Base-by-base conservation (phyloP, 192 early-diverging fungal species). In the Phlyctochytrium bullatum region DNA sequence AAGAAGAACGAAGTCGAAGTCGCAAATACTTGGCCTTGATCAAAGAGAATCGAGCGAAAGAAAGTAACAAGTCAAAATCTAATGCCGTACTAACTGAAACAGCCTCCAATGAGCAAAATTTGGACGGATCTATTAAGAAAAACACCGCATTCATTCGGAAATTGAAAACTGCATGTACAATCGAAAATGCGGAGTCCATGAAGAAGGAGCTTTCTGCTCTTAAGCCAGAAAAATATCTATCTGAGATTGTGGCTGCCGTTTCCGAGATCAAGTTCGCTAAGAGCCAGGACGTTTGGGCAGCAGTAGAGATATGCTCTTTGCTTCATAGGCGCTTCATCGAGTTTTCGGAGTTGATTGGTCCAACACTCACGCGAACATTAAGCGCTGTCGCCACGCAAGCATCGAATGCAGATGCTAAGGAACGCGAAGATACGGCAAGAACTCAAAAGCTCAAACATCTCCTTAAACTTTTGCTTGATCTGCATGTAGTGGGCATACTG, bases 81-180 rank as follows among this genome's bases (percentile, higher is more conserved):
- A n/a, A n/a, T n/a, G n/a, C n/a, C n/a, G n/a, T n/a, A n/a, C n/a
- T n/a, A n/a, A n/a, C n/a, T n/a, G n/a, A n/a, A n/a, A n/a, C n/a
- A n/a, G n/a, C n/a, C n/a, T n/a, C n/a, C n/a, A n/a, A n/a, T n/a
- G 40, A 47, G 6, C 40, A 33, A 10, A 91, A 84, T 52, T 83
- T 98, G 23, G 97, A 99, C 69, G 89, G 92, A 60, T 96, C 92
- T 77, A 92, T 99, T 54, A 99, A 98, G 73, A 97, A 97, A 82
- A 97, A 97, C 77, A 94, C 92, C 2, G 86, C 88, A 17, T 98
- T 99, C 72, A 92, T 97, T 63, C 93, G 93, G 72, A 96, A 95
- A 66, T 65, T 98, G 81, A 85, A 92, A 87, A 65, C 79, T 17
- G 50, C 74, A 82, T 24, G 89, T 82, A 73, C 82, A 85, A 67